A percentile compares a stretch with the other conserved stretches of the same genome.
These are phyloP conservation scores for Lepidium africanum DNA, from an alignment of 345 rosid genomes.

Conservation along the genomic window DNA sequence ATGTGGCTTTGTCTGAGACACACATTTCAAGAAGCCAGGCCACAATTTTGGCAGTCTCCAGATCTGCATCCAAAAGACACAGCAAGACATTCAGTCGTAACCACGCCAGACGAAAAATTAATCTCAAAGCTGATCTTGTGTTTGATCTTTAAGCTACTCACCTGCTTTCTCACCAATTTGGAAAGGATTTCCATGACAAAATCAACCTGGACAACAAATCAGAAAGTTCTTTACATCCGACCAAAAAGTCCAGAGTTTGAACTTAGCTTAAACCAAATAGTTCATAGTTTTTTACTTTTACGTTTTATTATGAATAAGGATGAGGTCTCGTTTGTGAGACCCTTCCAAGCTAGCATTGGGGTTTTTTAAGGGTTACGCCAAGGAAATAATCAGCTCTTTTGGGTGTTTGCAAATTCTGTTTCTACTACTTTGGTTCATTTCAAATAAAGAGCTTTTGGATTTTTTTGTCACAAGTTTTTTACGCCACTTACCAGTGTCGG, in stretches of 20 bases:
- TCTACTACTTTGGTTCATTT: not conserved
- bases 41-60: slow-evolving; percentile 98
- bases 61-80: slow-evolving; percentile 37
- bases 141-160: slow-evolving; percentile 25
- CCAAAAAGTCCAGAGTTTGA: slow-evolving; percentile 1
- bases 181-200: slow-evolving; percentile 94
- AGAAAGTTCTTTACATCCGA: not conserved
- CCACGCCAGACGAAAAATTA: not conserved
- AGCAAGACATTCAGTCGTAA: not conserved
- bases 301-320: not conserved
- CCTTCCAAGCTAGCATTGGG: not conserved
- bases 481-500: slow-evolving; percentile 64
- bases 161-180: slow-evolving; percentile 89
- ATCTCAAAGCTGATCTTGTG: slow-evolving; percentile 1
- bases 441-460: not conserved
- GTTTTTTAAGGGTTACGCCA: not conserved
- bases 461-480: not conserved
- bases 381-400: not conserved
- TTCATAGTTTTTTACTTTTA: not conserved
- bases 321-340: not conserved
- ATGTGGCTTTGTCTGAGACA: slow-evolving; percentile 90
- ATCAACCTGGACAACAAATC: slow-evolving; percentile 52
- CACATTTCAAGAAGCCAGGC: slow-evolving; percentile 96
- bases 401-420: not conserved
- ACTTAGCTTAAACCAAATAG: not conserved